A percentile compares a stretch with the other conserved stretches of the same genome.
Conservation (phyloP, 2,329 filamentous ascomycete genomes). For the Exophiala lecanii-corni region DNA sequence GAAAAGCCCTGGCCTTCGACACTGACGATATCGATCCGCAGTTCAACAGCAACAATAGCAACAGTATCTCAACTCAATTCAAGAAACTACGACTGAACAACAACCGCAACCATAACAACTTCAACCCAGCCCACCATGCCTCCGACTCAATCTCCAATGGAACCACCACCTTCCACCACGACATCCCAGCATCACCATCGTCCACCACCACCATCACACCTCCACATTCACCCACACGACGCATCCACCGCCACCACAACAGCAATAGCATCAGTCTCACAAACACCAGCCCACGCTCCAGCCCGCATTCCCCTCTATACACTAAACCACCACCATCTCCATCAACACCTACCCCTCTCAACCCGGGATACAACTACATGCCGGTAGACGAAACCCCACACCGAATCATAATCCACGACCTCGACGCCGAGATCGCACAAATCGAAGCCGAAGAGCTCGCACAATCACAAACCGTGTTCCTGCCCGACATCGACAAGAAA, state of each 20-base stretch:
- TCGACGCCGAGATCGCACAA: slow-evolving; percentile 80
- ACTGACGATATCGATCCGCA: slow-evolving; percentile 17
- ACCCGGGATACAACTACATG: slow-evolving; percentile 60
- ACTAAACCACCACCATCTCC: background rate
- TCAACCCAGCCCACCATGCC: background rate
- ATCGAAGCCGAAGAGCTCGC: slow-evolving; percentile 52
- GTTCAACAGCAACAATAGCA: slow-evolving; percentile 21
- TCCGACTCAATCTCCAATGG: background rate
- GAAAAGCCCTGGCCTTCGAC: slow-evolving; percentile 12
- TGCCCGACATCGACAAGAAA: slow-evolving; percentile 80
- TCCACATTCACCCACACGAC: slow-evolving; percentile 2
- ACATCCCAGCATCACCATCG: background rate
- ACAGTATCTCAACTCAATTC: slow-evolving; percentile 21
- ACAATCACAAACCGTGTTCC: slow-evolving; percentile 55
- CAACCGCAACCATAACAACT: background rate
- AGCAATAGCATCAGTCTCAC: slow-evolving; percentile 1
- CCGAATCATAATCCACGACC: slow-evolving; percentile 84
- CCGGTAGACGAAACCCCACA: slow-evolving; percentile 79
- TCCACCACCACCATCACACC: slow-evolving; percentile 4
- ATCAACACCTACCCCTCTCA: slow-evolving; percentile 3
- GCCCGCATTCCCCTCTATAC: background rate
- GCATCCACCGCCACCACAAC: background rate
- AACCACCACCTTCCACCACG: background rate
- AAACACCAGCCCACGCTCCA: slow-evolving; percentile 3
- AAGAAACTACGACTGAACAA: slow-evolving; percentile 24